Base-by-base conservation (phyloP, 768 basidiomycete genomes). In the Megacollybia marginata region DNA sequence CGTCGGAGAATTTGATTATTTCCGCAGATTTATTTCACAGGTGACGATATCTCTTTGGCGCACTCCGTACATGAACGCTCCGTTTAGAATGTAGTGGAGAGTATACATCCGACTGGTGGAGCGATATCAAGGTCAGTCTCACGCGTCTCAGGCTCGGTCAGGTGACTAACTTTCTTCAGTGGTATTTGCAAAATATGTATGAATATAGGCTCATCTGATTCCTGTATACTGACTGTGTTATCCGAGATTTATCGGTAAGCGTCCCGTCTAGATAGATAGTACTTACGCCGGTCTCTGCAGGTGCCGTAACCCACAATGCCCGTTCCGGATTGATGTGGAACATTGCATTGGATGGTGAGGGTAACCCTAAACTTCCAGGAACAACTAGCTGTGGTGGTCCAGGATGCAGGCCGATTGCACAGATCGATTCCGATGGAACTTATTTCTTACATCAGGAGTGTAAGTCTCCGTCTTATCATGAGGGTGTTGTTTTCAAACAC, bases 391-490 rank as follows among this genome's bases (percentile, higher is more conserved):
- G 46, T 12, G 33, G 31, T 1, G 74, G 74, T 4, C 51, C 64
- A 67, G 82, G 83, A 13, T 90, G 86, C 58, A 74, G 86, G 12
- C 76, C 78, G 2, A 72, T 89, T 5, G 83, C 75, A 5, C 81
- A 82, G 7, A 74, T 88, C 45, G 83, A 85, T 56, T 78, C 65
- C 55, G 76, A 78, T 47, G 82, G 81, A 10, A 74, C 69, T 52
- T 87, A 79, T 63, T 74, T 67, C 20, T 67, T 81, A 19, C 88
- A 90, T 61, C 82, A 88, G 62, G 87, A 88, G 64, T 89, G 81
- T 83, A 57, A 38, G 75, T 66, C 6, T 43, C 8, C 9, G 20
- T 36, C 47, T 42, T 34, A 48, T 23, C 43, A 48, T n/a, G 32
- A 35, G 18, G 28, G 11, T 28, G 48, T n/a, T 69, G 61, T 49